These are phyloP conservation scores for Domatiomyces catenatus DNA, from an alignment of 2,329 filamentous ascomycete species.

Conservation along the genomic window DNA sequence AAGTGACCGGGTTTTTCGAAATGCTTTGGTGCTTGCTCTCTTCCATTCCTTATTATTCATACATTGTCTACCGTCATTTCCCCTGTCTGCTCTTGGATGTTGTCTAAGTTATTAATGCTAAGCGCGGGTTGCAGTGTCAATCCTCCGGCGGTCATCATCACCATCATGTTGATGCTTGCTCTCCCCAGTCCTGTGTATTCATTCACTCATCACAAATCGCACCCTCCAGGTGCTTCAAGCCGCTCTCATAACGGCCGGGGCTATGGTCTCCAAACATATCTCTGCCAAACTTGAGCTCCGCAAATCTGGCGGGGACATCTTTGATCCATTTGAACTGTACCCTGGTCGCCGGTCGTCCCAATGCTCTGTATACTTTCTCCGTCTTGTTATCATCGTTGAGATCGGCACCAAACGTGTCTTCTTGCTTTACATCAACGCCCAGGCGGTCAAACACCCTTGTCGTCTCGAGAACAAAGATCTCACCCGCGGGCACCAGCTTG, in stretches of 20 bases:
- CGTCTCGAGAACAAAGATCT: constrained; percentile 59
- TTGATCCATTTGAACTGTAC: constrained; percentile 55
- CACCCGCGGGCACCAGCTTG: constrained; percentile 60
- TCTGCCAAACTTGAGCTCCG: constrained; percentile 54
- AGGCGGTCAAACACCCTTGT: constrained; percentile 47
- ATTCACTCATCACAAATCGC: constrained; percentile 27
- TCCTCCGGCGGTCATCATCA: no score
- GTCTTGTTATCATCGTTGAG: constrained; percentile 18
- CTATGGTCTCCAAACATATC: constrained; percentile 65
- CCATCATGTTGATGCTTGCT: no score
- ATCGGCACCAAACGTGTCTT: constrained; percentile 30
- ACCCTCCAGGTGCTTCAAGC: constrained; percentile 43
- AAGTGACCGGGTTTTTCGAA: no score
- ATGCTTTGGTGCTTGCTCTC: no score
- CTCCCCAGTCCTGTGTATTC: neutral
- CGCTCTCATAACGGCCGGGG: constrained; percentile 57
- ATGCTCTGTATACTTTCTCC: constrained; percentile 18
- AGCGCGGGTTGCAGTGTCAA: no score
- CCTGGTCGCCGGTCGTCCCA: constrained; percentile 52
- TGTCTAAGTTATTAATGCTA: no score
- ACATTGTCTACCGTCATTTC: no score
- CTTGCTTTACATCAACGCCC: constrained; percentile 32
- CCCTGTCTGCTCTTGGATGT: no score
- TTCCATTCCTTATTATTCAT: no score
- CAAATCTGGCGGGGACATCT: constrained; percentile 55